Evolutionary conservation across 2,329 filamentous ascomycete genomes (phyloP).

Genomic region (Byssothecium circinans): DNA sequence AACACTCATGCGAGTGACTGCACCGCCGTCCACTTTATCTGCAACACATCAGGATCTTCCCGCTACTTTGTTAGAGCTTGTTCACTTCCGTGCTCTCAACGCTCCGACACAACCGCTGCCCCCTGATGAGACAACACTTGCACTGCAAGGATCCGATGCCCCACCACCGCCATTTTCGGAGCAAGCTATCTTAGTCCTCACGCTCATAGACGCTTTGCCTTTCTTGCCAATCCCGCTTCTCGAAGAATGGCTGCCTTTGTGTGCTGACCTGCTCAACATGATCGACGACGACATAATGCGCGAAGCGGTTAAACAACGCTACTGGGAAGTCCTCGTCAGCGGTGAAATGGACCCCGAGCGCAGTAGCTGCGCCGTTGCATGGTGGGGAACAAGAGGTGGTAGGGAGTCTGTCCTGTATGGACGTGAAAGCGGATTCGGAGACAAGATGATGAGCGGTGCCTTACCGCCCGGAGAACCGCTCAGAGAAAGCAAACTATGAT

Average conservation of each 20-base stretch:
- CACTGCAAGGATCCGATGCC: constrained; percentile 38
- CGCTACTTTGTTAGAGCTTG: constrained; percentile 77
- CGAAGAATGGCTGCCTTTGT: constrained; percentile 77
- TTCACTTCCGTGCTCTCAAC: constrained; percentile 64
- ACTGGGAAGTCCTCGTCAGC: constrained; percentile 77
- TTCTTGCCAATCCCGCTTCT: constrained; percentile 70
- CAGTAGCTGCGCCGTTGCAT: constrained; percentile 74
- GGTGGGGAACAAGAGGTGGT: constrained; percentile 75
- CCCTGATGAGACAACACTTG: constrained; percentile 43
- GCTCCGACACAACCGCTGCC: constrained; percentile 52
- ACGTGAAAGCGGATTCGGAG: constrained; percentile 53
- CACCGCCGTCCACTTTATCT: constrained; percentile 75
- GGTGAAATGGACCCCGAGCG: constrained; percentile 90
- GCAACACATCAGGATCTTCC: constrained; percentile 75
- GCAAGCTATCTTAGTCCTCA: constrained; percentile 74
- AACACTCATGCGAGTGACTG: constrained; percentile 78
- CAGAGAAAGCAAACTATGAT: constrained; percentile 50
- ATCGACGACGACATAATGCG: constrained; percentile 66
- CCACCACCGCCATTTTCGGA: constrained; percentile 63
- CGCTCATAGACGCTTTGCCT: constrained; percentile 77
- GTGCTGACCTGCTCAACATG: constrained; percentile 67
- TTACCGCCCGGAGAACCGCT: constrained; percentile 38
- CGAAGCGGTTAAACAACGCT: constrained; percentile 66
- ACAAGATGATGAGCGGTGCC: constrained; percentile 59
- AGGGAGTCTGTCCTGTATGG: constrained; percentile 59